Evolutionary conservation across 345 rosid genomes (phyloP), one percentile per base, ranked within the genome.

Genomic region (Pistacia vera): DNA sequence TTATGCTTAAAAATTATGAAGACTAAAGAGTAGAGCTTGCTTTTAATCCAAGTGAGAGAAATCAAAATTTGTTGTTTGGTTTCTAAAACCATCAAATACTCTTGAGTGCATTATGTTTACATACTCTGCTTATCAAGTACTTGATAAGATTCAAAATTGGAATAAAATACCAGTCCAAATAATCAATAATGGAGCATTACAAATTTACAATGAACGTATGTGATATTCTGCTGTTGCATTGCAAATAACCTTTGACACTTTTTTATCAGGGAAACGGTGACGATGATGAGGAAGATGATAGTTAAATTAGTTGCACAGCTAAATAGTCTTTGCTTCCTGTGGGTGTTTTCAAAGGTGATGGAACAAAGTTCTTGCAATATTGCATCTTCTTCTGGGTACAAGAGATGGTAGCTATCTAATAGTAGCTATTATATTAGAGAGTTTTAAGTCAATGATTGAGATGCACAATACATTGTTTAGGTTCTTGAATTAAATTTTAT

Each of bases 251-350:
- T 46, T n/a, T 63, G 13, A 38, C 63, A 11, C 36, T 52, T 12
- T 12, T 38, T 73, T 35, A 73, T 63, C 63, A 73, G 77, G 77
- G 52, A 49, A 33, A 33, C 61, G 68, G 46, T 57, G 65, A 59
- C 11, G 33, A 14, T 36, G 54, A 63, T 18, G 66, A 63, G 49
- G 56, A 20, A 66, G 70, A 66, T 20, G 16, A 63, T n/a, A 11
- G 46, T 41, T 6, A 41, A 30, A 63, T 28, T 51, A 73, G 35
- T 60, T 28, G 12, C 51, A 30, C 48, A 20, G 49, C 69, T 18
- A 11, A 33, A 57, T 11, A 18, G 33, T 30, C 33, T 20, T n/a
- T 6, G 11, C 51, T 35, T 56, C 16, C 59, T 17, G 41, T 36
- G 17, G 22, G 6, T 4, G 10, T 68, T 68, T 17, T 68, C 61